A percentile compares a stretch with the other conserved stretches of the same genome.
Evolutionary conservation across 2,329 filamentous ascomycete genomes (phyloP).

Genomic region (Pseudogymnoascus sp.): DNA sequence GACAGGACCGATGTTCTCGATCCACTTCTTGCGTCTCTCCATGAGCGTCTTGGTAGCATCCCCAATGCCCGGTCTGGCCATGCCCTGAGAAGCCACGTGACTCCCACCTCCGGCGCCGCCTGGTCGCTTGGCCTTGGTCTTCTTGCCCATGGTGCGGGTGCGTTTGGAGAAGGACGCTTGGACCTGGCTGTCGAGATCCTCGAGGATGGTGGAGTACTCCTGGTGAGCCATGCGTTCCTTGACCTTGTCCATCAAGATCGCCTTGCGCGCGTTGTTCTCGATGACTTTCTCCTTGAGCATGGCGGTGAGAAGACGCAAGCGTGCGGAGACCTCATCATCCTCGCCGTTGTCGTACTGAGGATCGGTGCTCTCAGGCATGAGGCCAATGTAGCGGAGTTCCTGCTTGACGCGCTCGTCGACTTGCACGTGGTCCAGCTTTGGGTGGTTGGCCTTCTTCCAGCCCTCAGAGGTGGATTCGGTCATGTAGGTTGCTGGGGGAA

Average conservation of each 20-base stretch:
- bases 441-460: constrained; percentile 69
- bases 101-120: constrained; percentile 67
- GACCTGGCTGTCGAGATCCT: constrained; percentile 91
- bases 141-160: constrained; percentile 87
- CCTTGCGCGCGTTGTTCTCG: constrained; percentile 83
- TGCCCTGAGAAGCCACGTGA: constrained; percentile 51
- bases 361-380: constrained; percentile 59
- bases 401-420: constrained; percentile 87
- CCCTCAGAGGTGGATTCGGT: constrained; percentile 64
- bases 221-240: constrained; percentile 92
- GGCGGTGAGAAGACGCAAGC: constrained; percentile 74
- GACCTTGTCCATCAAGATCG: constrained; percentile 75
- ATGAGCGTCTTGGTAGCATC: constrained; percentile 87
- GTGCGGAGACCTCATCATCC: constrained; percentile 89
- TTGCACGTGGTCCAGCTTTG: constrained; percentile 73
- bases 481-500: constrained; percentile 68
- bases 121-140: constrained; percentile 77
- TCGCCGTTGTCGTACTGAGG: constrained; percentile 82
- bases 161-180: constrained; percentile 94
- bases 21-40: constrained; percentile 85
- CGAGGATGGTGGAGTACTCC: constrained; percentile 92
- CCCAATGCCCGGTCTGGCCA: constrained; percentile 71
- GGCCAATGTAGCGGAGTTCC: constrained; percentile 83
- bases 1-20: constrained; percentile 79
- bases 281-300: constrained; percentile 77